Percentiles rank a stretch among this genome's conserved stretches.
phyloP scores from a whole-genome alignment of 2,329 filamentous ascomycete species.

The Ascochyta viciae-villosae region DNA sequence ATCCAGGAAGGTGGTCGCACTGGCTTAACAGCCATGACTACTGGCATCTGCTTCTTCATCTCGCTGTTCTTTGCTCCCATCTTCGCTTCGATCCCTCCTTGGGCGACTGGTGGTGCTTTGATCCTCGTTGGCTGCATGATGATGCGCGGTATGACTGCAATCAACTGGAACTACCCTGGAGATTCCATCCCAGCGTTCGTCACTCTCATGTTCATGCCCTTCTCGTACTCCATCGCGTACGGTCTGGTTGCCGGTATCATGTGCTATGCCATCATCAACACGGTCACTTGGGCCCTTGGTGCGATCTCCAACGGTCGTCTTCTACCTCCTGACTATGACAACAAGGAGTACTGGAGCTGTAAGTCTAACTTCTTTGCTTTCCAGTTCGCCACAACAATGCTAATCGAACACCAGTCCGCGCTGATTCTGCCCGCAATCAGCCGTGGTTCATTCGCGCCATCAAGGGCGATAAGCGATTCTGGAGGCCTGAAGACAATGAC shows the following conservation, averaged over 20 bases:
- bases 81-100: slow-evolving; percentile 86
- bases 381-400: neutral
- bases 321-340: slow-evolving; percentile 36
- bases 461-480: slow-evolving; percentile 35
- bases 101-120: slow-evolving; percentile 88
- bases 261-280: slow-evolving; percentile 78
- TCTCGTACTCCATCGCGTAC: slow-evolving; percentile 87
- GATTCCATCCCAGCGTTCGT: slow-evolving; percentile 86
- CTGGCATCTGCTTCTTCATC: slow-evolving; percentile 79
- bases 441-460: slow-evolving; percentile 36
- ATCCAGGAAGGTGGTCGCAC: slow-evolving; percentile 88
- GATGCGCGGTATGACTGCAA: slow-evolving; percentile 77
- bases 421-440: slow-evolving; percentile 32
- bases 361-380: slow-evolving; percentile 11
- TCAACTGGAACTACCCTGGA: slow-evolving; percentile 85
- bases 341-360: slow-evolving; percentile 42
- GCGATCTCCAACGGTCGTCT: slow-evolving; percentile 24
- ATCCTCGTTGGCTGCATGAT: slow-evolving; percentile 87
- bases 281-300: slow-evolving; percentile 59
- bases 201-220: slow-evolving; percentile 84
- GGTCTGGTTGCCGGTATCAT: slow-evolving; percentile 82
- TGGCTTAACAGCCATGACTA: slow-evolving; percentile 77
- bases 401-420: slow-evolving; percentile 21
- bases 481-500: slow-evolving; percentile 27
- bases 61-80: slow-evolving; percentile 89